A percentile compares a stretch with the other conserved stretches of the same genome.
These are phyloP conservation scores for Lactifluus pinguis DNA, from an alignment of 768 basidiomycete genomes.

Conservation along the genomic window DNA sequence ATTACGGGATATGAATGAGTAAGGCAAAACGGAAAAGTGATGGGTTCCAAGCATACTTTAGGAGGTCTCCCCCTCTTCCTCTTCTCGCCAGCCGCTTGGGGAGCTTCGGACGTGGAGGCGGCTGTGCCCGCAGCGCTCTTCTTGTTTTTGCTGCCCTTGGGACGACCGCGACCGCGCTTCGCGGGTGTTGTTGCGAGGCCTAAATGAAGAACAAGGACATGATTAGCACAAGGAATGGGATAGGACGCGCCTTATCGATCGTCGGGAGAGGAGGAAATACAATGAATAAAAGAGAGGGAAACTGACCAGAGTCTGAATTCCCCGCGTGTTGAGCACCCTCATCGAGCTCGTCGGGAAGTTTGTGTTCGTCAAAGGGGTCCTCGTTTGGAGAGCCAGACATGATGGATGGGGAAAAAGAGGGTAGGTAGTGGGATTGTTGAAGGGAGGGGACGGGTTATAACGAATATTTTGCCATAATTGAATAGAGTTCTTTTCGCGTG, in stretches of 20 bases:
- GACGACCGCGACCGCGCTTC: constrained; percentile 82
- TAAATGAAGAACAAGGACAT: constrained; percentile 27
- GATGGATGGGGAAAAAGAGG: constrained; percentile 22
- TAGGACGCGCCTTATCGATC: constrained; percentile 22
- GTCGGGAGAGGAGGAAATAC: not conserved
- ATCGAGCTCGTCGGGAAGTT: constrained; percentile 51
- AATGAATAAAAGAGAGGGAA: not conserved
- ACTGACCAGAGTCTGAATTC: constrained; percentile 25
- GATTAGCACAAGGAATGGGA: constrained; percentile 12
- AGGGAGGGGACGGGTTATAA: constrained; percentile 57
- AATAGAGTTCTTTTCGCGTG: constrained; percentile 66
- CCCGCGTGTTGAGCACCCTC: constrained; percentile 38
- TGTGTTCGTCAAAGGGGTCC: constrained; percentile 45
- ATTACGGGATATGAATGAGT: constrained; percentile 1
- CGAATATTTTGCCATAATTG: constrained; percentile 27
- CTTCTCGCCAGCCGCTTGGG: constrained; percentile 28
- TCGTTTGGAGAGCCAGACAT: constrained; percentile 60
- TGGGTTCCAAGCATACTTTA: constrained; percentile 31
- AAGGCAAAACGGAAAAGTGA: not conserved
- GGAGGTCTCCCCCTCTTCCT: constrained; percentile 43
- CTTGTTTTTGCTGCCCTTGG: constrained; percentile 81
- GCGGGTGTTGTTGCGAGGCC: constrained; percentile 30
- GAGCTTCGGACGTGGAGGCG: constrained; percentile 23
- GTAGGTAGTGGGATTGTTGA: constrained; percentile 30
- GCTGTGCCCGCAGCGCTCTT: constrained; percentile 32